These are phyloP conservation scores for Codiaeum variegatum DNA, from an alignment of 441 rosid genomes.

Conservation along the genomic window DNA sequence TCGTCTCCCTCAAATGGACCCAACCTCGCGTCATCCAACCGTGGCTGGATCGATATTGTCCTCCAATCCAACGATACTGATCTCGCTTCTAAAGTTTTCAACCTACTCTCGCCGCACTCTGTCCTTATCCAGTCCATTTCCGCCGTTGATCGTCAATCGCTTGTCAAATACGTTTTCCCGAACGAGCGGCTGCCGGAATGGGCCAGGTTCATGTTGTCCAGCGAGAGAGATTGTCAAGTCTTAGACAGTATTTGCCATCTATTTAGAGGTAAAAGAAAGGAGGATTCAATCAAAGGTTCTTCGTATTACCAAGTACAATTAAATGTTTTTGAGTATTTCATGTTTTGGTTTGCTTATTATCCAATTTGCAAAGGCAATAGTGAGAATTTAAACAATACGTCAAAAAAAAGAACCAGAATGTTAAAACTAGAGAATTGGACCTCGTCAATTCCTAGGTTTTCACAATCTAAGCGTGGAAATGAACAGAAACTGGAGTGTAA, in stretches of 20 bases:
- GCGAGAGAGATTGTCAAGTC: conserved; percentile 41
- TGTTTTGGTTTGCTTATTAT: conserved; percentile 92
- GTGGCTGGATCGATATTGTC: conserved; percentile 71
- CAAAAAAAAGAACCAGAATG: conserved; percentile 40
- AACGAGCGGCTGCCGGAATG: conserved; percentile 72
- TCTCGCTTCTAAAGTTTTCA: conserved; percentile 47
- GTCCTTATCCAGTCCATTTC: conserved; percentile 50
- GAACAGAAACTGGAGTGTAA: conserved; percentile 59
- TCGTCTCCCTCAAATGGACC: conserved; percentile 18
- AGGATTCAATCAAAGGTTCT: conserved; percentile 44
- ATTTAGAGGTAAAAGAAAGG: conserved; percentile 56
- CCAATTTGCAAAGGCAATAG: conserved; percentile 67
- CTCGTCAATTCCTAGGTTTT: conserved; percentile 47
- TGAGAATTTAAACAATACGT: conserved; percentile 34
- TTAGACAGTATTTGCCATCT: conserved; percentile 51
- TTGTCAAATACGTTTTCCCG: conserved; percentile 79
- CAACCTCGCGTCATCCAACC: conserved; percentile 21
- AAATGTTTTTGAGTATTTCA: conserved; percentile 71
- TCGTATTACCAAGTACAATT: conserved; percentile 58
- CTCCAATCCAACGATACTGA: conserved; percentile 36
- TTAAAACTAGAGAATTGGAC: conserved; percentile 70
- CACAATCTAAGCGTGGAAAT: conserved; percentile 46
- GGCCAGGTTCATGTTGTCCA: conserved; percentile 53
- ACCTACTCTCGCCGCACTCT: conserved; percentile 56
- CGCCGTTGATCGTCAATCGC: conserved; percentile 63